A percentile compares a stretch with the other conserved stretches of the same genome.
Conservation (phyloP, 78 protist genomes). For the Dictyostelium firmibasis region DNA sequence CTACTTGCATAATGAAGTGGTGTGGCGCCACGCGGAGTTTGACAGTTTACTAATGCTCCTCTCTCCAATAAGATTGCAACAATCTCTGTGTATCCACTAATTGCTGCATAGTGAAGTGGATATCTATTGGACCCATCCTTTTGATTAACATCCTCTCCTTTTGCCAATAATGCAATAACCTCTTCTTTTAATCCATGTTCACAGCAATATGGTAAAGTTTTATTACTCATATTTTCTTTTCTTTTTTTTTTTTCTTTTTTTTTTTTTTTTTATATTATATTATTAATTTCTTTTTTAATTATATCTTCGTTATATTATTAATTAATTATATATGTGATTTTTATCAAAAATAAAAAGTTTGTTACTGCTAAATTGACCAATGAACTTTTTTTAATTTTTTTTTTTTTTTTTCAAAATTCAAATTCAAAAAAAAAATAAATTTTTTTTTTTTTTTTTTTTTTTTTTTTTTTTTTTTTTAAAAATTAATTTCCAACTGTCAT, state of each 20-base stretch:
- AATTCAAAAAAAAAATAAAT: no score
- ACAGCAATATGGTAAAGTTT: neutral
- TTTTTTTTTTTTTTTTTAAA: no score
- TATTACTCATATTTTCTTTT: neutral
- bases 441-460: no score
- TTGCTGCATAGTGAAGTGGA: conserved; percentile 59
- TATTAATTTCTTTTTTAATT: no score
- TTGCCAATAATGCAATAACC: neutral
- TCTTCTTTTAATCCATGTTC: conserved; percentile 46
- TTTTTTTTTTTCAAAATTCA: no score
- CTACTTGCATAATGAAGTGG: conserved; percentile 65
- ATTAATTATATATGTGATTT: no score
- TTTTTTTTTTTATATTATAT: no score
- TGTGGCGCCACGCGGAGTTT: conserved; percentile 63
- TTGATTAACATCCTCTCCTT: conserved; percentile 41
- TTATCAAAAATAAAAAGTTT: no score
- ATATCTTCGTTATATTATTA: no score
- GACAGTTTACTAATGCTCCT: conserved; percentile 43
- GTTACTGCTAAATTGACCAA: no score
- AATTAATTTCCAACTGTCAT: no score
- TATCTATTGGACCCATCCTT: conserved; percentile 25
- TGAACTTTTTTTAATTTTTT: no score
- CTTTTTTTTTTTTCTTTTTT: neutral
- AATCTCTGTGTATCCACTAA: conserved; percentile 41
- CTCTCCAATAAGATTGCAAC: conserved; percentile 43